phyloP scores from a whole-genome alignment of 106 monocot genomes.

The Gastrodia elata region DNA sequence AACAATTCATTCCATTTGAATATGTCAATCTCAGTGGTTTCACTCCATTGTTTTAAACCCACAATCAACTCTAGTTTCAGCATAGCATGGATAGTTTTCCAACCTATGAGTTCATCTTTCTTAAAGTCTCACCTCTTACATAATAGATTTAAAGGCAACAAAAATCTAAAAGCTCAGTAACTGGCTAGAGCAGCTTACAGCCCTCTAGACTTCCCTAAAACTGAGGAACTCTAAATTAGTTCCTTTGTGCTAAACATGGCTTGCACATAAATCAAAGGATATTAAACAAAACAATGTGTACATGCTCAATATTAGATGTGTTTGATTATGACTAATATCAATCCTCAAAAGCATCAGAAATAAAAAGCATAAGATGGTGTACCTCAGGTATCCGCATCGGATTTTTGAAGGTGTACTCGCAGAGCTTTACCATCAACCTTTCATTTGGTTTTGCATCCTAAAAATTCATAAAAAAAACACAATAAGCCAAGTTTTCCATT shows the following conservation, averaged over 20 bases:
- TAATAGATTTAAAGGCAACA: background rate
- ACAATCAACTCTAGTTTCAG: background rate
- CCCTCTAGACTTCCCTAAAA: background rate
- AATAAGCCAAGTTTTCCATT: background rate
- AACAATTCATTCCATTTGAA: background rate
- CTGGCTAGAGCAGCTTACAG: background rate
- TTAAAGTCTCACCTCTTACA: background rate
- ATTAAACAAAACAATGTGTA: background rate
- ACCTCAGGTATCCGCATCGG: conserved; percentile 87
- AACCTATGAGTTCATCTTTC: background rate
- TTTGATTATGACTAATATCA: background rate
- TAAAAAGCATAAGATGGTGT: conserved; percentile 3
- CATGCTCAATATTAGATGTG: background rate
- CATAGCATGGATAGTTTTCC: background rate
- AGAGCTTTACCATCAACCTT: conserved; percentile 83
- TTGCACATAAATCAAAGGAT: background rate
- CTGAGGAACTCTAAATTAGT: background rate
- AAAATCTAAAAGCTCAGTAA: background rate
- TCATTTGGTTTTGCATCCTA: conserved; percentile 88
- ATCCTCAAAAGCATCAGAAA: background rate
- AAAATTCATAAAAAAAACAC: conserved; percentile 8
- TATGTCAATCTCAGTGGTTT: background rate
- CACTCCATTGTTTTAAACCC: background rate
- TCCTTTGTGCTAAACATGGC: background rate
- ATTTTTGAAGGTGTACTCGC: conserved; percentile 89